These are phyloP conservation scores for Trichoderma hamatum DNA, from an alignment of 2,329 filamentous ascomycete species.

Conservation along the genomic window DNA sequence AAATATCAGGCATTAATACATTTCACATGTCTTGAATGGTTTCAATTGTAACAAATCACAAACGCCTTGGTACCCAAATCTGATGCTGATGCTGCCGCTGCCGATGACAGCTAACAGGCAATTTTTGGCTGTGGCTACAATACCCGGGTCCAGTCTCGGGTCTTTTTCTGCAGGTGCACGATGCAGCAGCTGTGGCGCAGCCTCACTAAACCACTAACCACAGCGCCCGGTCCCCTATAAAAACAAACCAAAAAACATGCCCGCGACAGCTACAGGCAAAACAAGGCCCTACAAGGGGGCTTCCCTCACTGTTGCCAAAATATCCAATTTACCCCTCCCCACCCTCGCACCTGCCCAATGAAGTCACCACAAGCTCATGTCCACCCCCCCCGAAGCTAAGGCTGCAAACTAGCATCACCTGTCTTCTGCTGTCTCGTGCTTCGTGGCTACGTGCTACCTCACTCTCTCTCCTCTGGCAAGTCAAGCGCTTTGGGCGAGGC, in stretches of 20 bases:
- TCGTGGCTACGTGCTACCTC: too few species aligned
- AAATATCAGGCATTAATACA: neutral
- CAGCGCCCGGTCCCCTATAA: neutral
- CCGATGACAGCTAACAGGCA: neutral
- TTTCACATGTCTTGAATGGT: too few species aligned
- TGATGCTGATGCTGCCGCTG: neutral
- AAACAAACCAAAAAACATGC: neutral
- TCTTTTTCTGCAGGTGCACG: neutral
- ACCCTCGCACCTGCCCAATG: slow-evolving; percentile 25
- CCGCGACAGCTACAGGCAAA: neutral
- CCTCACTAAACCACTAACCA: neutral
- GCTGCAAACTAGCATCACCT: neutral
- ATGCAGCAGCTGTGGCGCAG: neutral
- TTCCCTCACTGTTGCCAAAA: neutral
- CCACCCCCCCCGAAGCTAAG: neutral
- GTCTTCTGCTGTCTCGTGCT: slow-evolving; percentile 14
- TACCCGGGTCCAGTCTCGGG: neutral
- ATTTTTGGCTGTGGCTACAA: neutral
- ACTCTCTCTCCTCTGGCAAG: slow-evolving; percentile 6
- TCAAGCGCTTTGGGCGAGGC: slow-evolving; percentile 12
- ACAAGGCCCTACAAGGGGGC: neutral
- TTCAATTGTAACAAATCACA: too few species aligned
- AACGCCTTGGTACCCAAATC: neutral
- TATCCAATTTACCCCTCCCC: slow-evolving; percentile 4
- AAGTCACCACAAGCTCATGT: slow-evolving; percentile 26